phyloP scores from a whole-genome alignment of 371 early-diverging fungal species.

The Rhizopus delemar region DNA sequence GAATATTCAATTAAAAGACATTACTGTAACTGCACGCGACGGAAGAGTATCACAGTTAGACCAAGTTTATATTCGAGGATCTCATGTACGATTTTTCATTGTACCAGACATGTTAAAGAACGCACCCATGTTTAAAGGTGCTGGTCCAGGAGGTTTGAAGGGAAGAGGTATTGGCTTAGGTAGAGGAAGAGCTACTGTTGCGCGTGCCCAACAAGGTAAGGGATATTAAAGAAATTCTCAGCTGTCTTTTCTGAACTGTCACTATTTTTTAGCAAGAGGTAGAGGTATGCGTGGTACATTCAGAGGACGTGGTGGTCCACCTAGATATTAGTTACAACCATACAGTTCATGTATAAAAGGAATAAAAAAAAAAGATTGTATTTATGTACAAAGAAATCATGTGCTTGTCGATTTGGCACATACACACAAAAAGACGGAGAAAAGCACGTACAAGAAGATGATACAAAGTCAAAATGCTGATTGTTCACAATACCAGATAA shows the following conservation, averaged over 20 bases:
- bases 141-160: slow-evolving; percentile 77
- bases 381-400: neutral
- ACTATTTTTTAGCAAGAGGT: slow-evolving; percentile 40
- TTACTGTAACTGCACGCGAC: slow-evolving; percentile 90
- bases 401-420: too few species aligned
- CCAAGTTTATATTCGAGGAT: slow-evolving; percentile 96
- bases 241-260: neutral
- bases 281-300: slow-evolving; percentile 48
- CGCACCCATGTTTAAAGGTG: slow-evolving; percentile 95
- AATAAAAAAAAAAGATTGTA: neutral
- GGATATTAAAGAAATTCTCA: neutral
- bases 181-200: slow-evolving; percentile 85
- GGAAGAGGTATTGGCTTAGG: slow-evolving; percentile 86
- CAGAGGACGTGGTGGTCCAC: slow-evolving; percentile 42
- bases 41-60: slow-evolving; percentile 89
- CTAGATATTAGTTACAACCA: slow-evolving; percentile 16
- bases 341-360: neutral
- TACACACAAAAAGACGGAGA: too few species aligned
- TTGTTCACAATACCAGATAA: too few species aligned
- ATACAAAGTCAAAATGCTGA: too few species aligned
- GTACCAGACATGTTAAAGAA: slow-evolving; percentile 98
- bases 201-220: slow-evolving; percentile 67
- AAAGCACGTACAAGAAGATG: too few species aligned
- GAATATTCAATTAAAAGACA: slow-evolving; percentile 94
- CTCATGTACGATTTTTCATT: slow-evolving; percentile 93